Base-by-base conservation (phyloP, 2,329 filamentous ascomycete species). In the Fusarium sp. region DNA sequence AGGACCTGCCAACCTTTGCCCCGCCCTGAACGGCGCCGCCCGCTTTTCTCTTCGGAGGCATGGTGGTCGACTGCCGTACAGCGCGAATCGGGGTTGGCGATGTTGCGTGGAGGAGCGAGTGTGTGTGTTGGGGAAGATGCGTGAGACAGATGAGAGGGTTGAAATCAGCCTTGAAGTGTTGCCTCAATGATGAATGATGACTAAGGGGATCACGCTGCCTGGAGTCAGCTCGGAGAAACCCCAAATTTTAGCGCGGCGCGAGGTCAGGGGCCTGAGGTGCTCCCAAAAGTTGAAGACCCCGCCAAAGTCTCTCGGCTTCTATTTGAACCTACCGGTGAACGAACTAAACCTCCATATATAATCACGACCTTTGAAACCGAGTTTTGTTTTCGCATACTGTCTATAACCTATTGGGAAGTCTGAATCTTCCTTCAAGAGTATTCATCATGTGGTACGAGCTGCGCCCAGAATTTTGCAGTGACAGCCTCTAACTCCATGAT, bases 11-110 rank as follows among this genome's bases (percentile, higher is more conserved):
- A 34, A 85, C 85, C 82, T 92, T 92, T 32, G 85, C 80, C 43
- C 84, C 83, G 63, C 85, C 87, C 67, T 85, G 83, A 67, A 85
- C 84, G 76, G 84, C 85, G 80, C 80, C 77, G 70, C 81, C 79
- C 70, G 92, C 92, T 85, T 94, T 94, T 80, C 92, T 89, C 85
- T 95, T 95, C 20, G 88, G 86, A 73, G 92, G 89, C 93, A 95
- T 94, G 27, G 69, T 71, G 60, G 39, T 64, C 60, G 50, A 67
- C 68, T 81, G 70, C 32, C 57, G 74, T 54, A 7, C 37, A 72
- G 56, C 63, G 64, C 43, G 3, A 35, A 54, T 50, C 27, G 63
- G 60, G 54, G 39, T 48, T 59, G 60, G 41, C 41, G 59, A 48
- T 67, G 54, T 67, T 72, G 45, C 59, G 32, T 64, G 45, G 63